Evolutionary conservation across 1,139 yeast species (phyloP), one percentile per base, ranked within the genome.

Genomic region (Yamadazyma dendronema): DNA sequence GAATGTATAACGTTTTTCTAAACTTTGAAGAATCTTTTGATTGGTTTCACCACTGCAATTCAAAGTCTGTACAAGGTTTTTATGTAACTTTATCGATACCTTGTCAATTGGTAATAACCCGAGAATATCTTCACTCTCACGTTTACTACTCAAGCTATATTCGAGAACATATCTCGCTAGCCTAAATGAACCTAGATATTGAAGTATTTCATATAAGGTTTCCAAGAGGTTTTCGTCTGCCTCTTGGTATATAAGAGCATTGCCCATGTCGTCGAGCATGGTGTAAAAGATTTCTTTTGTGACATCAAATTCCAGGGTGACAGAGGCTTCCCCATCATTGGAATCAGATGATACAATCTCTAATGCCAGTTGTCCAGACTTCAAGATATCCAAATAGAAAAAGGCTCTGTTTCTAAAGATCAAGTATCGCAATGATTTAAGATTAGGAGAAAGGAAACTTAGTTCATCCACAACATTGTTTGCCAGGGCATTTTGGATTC

Each of bases 331-430:
- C 10, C 10, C 9, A 7, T 21, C 23, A 21, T 21, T 21, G 23
- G 10, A 21, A 21, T 21, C 23, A 21, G 23, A 10, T 7, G 23
- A 7, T 21, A 21, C 23, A 7, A 21, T 10, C 10, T 21, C 9
- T 21, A 7, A 10, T 21, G 10, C 10, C 7, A 7, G 9, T 7
- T 10, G 10, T 21, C 10, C 10, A 7, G 23, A 21, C 10, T 21
- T 21, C 36, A 65, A 58, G 36, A 79, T 77, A 24, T 77, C 74
- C 39, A 84, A 71, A 44, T 81, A 76, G 28, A 87, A 67, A 44
- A 87, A 72, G 0, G 96, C 96, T 41, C 95, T 67, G 54, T 92
- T 92, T 46, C 96, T 73, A 56, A 81, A 81, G 0, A 85, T 84
- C 48, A 90, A 66, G 54, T 86, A 89, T 37, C 95, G 72, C 31